Conservation (phyloP, 345 rosid genomes). For the Arabis hirsuta region DNA sequence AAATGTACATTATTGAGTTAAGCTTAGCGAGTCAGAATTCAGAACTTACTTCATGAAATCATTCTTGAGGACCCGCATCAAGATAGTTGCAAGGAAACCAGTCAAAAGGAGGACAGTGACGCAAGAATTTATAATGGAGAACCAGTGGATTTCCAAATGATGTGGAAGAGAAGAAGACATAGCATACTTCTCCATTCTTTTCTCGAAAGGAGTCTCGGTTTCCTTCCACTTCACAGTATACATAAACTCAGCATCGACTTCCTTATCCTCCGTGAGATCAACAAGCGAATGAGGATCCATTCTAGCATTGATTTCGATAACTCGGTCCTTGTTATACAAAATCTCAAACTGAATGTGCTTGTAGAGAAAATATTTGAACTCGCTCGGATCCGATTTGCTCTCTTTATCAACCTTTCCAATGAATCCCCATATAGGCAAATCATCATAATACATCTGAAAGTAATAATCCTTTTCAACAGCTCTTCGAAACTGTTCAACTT, state of each 20-base stretch:
- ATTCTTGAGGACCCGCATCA: slow-evolving; percentile 89
- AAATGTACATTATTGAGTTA: not conserved
- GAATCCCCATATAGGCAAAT: slow-evolving; percentile 91
- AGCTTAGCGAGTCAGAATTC: not conserved
- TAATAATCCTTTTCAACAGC: slow-evolving; percentile 76
- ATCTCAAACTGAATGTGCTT: slow-evolving; percentile 79
- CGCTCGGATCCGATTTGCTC: slow-evolving; percentile 60
- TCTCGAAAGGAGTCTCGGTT: slow-evolving; percentile 76
- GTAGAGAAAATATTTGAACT: slow-evolving; percentile 69
- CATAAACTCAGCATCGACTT: slow-evolving; percentile 76
- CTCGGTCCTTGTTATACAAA: slow-evolving; percentile 74
- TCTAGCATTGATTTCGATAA: slow-evolving; percentile 70
- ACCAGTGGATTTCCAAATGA: slow-evolving; percentile 95
- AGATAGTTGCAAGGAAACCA: slow-evolving; percentile 89
- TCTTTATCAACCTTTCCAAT: slow-evolving; percentile 85
- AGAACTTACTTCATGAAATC: slow-evolving; percentile 84
- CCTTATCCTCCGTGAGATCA: slow-evolving; percentile 82
- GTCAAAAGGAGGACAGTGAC: slow-evolving; percentile 91
- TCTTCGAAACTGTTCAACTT: slow-evolving; percentile 58
- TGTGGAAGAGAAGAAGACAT: slow-evolving; percentile 85
- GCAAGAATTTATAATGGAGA: slow-evolving; percentile 86
- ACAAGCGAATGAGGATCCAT: slow-evolving; percentile 74
- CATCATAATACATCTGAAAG: slow-evolving; percentile 91
- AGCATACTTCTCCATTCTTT: slow-evolving; percentile 89
- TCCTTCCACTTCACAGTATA: slow-evolving; percentile 94